Percentiles rank a stretch among this genome's conserved stretches.
Conservation (phyloP, 441 rosid genomes). For the Erysimum pusillum region DNA sequence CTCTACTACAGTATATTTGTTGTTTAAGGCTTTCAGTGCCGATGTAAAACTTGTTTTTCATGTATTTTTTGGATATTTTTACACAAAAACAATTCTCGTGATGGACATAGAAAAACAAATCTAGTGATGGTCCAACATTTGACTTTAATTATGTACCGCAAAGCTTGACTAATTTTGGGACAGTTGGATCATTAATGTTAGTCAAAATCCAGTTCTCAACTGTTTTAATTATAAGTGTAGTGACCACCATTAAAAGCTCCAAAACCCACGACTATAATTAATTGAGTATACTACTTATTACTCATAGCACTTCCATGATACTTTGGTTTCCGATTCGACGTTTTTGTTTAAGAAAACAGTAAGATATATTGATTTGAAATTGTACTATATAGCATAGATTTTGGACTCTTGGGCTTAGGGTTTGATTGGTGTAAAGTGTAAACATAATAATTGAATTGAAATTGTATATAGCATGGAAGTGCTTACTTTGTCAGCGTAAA, state of each 20-base stretch:
- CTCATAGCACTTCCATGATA: background rate
- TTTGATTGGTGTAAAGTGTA: background rate
- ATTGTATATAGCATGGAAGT: too few species aligned
- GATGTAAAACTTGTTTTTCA: background rate
- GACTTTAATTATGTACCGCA: conserved; percentile 34
- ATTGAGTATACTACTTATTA: background rate
- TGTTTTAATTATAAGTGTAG: background rate
- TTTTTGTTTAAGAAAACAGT: background rate
- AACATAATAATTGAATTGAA: too few species aligned
- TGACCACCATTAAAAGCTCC: conserved; percentile 1
- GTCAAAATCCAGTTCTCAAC: conserved; percentile 28
- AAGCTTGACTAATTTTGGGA: conserved; percentile 27
- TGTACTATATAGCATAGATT: too few species aligned
- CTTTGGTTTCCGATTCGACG: background rate
- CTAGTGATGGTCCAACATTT: background rate
- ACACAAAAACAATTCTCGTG: background rate
- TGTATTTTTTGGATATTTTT: background rate
- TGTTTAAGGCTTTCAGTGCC: background rate
- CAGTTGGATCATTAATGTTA: conserved; percentile 33
- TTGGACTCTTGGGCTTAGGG: background rate
- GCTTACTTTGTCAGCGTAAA: too few species aligned
- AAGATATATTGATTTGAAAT: too few species aligned
- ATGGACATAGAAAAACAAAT: background rate
- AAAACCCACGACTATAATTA: background rate
- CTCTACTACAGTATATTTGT: background rate